A percentile compares a stretch with the other conserved stretches of the same genome.
These are phyloP conservation scores for Candida arabinofermentans DNA, from an alignment of 805 yeast genomes.

Conservation along the genomic window DNA sequence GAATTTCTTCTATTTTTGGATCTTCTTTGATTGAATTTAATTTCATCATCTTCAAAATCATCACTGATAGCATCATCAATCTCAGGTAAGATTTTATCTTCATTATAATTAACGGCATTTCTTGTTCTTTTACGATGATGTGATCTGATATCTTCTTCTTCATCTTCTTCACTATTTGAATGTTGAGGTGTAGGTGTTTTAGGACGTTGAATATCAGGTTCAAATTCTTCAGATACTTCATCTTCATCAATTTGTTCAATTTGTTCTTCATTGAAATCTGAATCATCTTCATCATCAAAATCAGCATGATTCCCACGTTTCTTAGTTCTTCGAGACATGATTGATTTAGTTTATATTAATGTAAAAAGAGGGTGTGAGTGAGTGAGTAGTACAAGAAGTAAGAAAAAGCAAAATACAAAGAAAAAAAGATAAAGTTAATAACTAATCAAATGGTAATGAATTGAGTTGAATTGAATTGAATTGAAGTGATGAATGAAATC, in stretches of 20 bases:
- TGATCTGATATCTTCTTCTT: slow-evolving; percentile 19
- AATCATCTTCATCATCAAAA: slow-evolving; percentile 12
- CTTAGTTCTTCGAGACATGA: background rate
- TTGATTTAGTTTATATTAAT: too few species aligned
- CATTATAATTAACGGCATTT: slow-evolving; percentile 30
- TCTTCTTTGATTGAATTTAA: slow-evolving; percentile 14
- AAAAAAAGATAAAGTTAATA: too few species aligned
- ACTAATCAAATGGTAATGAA: too few species aligned
- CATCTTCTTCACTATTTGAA: slow-evolving; percentile 18
- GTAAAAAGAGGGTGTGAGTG: too few species aligned
- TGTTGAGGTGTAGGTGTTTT: background rate
- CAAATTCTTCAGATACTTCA: slow-evolving; percentile 22
- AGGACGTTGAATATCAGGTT: slow-evolving; percentile 13
- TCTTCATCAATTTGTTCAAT: slow-evolving; percentile 13
- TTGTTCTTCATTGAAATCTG: slow-evolving; percentile 9
- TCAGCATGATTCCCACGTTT: background rate
- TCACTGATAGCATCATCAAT: slow-evolving; percentile 25
- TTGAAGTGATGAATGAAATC: too few species aligned
- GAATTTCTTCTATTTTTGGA: slow-evolving; percentile 8
- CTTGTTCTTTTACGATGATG: slow-evolving; percentile 29
- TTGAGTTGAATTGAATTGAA: too few species aligned
- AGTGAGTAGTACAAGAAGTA: too few species aligned
- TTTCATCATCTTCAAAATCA: slow-evolving; percentile 15
- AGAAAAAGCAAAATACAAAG: too few species aligned
- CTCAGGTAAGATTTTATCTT: slow-evolving; percentile 25